Percentiles rank a stretch among this genome's conserved stretches.
These are phyloP conservation scores for Leucocoprinus leucothites DNA, from an alignment of 768 basidiomycete species.

Conservation along the genomic window DNA sequence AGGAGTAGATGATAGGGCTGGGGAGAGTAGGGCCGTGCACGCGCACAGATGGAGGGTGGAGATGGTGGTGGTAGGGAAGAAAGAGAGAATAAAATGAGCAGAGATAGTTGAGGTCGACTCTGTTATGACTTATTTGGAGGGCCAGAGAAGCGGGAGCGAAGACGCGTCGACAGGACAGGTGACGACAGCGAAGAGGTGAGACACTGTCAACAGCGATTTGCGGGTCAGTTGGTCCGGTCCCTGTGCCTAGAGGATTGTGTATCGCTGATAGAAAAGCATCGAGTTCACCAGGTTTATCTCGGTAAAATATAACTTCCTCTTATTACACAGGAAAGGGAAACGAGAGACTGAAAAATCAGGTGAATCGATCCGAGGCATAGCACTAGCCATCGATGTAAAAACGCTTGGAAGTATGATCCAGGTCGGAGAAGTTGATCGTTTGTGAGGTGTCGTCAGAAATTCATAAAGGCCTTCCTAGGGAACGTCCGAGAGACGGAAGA, in stretches of 20 bases:
- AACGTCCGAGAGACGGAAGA: too few species aligned
- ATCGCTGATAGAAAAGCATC: neutral
- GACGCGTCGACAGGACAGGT: slow-evolving; percentile 12
- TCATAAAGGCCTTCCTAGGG: neutral
- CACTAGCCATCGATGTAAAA: neutral
- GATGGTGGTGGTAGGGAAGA: slow-evolving; percentile 13
- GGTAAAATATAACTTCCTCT: too few species aligned
- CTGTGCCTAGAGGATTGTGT: neutral
- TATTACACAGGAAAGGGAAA: too few species aligned
- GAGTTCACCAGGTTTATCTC: too few species aligned
- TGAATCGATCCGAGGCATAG: slow-evolving; percentile 5
- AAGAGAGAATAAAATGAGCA: neutral
- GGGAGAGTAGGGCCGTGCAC: slow-evolving; percentile 6
- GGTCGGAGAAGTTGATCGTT: slow-evolving; percentile 6
- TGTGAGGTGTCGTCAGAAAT: neutral
- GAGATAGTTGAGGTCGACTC: neutral
- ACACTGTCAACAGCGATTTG: neutral
- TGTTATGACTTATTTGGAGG: slow-evolving; percentile 11
- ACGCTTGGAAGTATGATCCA: slow-evolving; percentile 1
- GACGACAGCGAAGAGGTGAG: slow-evolving; percentile 9
- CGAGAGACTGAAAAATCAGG: neutral
- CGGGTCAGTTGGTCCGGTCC: neutral
- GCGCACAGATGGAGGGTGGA: neutral
- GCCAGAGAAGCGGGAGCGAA: slow-evolving; percentile 1
- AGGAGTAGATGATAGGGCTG: slow-evolving; percentile 8